Percentiles rank a stretch among this genome's conserved stretches.
These are phyloP conservation scores for Phalaenopsis equestris DNA, from an alignment of 106 monocot genomes.

Conservation along the genomic window DNA sequence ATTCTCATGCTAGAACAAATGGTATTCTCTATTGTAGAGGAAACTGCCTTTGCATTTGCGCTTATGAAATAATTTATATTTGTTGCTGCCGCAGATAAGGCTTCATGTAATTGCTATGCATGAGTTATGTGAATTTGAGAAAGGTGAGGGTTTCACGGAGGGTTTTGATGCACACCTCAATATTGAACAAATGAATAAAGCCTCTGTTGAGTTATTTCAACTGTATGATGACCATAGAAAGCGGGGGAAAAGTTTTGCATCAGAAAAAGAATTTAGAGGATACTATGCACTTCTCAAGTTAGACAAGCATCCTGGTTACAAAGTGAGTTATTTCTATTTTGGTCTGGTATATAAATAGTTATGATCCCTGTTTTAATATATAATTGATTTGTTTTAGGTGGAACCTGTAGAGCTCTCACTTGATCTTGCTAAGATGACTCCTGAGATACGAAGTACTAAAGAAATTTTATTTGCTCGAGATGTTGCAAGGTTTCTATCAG, in stretches of 20 bases:
- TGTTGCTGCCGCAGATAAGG: conserved; percentile 61
- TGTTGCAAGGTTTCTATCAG: conserved; percentile 66
- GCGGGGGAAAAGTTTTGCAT: conserved; percentile 39
- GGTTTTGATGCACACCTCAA: conserved; percentile 99
- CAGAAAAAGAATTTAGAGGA: conserved; percentile 94
- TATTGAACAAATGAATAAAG: conserved; percentile 99
- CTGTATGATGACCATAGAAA: conserved; percentile 94
- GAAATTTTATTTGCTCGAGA: conserved; percentile 85
- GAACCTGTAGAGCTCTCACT: conserved; percentile 97
- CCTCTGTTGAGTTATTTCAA: conserved; percentile 97
- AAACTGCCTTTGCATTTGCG: background rate
- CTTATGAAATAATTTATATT: conserved; percentile 3
- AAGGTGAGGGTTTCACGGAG: conserved; percentile 93
- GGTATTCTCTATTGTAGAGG: conserved; percentile 31
- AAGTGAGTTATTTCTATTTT: conserved; percentile 33
- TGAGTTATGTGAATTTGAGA: conserved; percentile 88
- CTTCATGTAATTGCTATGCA: conserved; percentile 95
- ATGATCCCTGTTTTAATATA: background rate
- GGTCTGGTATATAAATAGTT: background rate
- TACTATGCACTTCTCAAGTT: conserved; percentile 97
- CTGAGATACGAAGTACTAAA: conserved; percentile 57
- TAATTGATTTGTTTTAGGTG: conserved; percentile 47
- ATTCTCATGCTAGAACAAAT: conserved; percentile 97
- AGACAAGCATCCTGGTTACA: conserved; percentile 94
- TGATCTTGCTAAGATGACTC: conserved; percentile 92